These are phyloP conservation scores for Gaeumannomyces sp. DNA, from an alignment of 2,329 filamentous ascomycete genomes.

Conservation along the genomic window DNA sequence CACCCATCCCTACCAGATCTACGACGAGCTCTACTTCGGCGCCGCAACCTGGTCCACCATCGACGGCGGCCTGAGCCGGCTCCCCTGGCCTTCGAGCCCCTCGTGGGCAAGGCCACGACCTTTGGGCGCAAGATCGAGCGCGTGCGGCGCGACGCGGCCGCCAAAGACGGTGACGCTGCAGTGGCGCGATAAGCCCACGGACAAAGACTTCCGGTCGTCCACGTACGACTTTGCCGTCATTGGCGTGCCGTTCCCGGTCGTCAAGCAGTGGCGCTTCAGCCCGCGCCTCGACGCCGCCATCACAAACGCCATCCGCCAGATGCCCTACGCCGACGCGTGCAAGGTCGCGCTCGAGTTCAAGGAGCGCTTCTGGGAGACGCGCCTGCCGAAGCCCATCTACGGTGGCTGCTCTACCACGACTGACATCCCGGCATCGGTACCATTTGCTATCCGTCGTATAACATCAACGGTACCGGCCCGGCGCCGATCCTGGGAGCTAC, in stretches of 20 bases:
- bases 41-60: constrained; percentile 60
- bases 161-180: constrained; percentile 50
- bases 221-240: constrained; percentile 64
- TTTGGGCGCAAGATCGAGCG: constrained; percentile 51
- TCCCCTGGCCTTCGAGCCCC: constrained; percentile 59
- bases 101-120: constrained; percentile 50
- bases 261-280: constrained; percentile 54
- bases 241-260: constrained; percentile 56
- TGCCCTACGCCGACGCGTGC: constrained; percentile 41
- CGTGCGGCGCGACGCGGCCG: constrained; percentile 43
- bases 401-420: constrained; percentile 54
- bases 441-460: constrained; percentile 62
- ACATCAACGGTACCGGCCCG: constrained; percentile 56
- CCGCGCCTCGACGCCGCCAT: constrained; percentile 32
- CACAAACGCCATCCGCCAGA: constrained; percentile 38
- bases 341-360: constrained; percentile 62
- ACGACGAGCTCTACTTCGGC: constrained; percentile 53
- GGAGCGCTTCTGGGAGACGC: constrained; percentile 54
- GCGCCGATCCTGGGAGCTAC: constrained; percentile 59
- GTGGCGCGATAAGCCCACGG: constrained; percentile 43
- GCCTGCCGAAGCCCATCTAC: constrained; percentile 45
- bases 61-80: constrained; percentile 46
- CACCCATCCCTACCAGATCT: constrained; percentile 30
- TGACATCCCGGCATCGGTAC: constrained; percentile 54
- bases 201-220: constrained; percentile 34